Evolutionary conservation across 2,329 filamentous ascomycete species (phyloP).

Genomic region (Pestalotiopsis sp.): DNA sequence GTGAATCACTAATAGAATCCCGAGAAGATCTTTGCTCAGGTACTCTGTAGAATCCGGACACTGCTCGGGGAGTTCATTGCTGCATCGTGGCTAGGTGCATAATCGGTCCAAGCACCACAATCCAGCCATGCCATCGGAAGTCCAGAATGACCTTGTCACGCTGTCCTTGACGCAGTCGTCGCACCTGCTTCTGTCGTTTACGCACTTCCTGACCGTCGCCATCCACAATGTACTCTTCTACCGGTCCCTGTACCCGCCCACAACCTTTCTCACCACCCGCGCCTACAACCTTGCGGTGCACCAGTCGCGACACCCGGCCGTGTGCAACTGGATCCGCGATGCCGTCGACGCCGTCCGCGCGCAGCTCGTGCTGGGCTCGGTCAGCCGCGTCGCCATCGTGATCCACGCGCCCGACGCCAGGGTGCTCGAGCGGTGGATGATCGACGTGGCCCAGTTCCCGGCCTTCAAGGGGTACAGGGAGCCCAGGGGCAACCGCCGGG

Average conservation of each 20-base stretch:
- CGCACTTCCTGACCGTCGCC: conserved; percentile 77
- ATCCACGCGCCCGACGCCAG: conserved; percentile 37
- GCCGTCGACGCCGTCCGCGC: conserved; percentile 70
- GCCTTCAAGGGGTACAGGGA: conserved; percentile 37
- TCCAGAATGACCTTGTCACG: not conserved
- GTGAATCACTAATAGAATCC: not conserved
- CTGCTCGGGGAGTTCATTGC: not conserved
- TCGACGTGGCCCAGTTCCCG: conserved; percentile 57
- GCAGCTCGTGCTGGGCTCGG: conserved; percentile 63
- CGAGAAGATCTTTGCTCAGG: no score
- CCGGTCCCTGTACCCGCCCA: conserved; percentile 73
- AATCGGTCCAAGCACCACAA: not conserved
- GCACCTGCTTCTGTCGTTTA: conserved; percentile 68
- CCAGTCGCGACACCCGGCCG: conserved; percentile 81
- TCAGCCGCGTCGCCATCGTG: conserved; percentile 48
- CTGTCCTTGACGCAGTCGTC: conserved; percentile 38
- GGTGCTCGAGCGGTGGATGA: conserved; percentile 63
- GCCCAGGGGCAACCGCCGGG: conserved; percentile 20
- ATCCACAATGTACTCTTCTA: conserved; percentile 87
- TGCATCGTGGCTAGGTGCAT: not conserved
- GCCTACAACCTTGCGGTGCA: conserved; percentile 84
- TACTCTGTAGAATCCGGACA: no score
- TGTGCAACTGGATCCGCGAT: conserved; percentile 84
- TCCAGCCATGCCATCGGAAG: not conserved
- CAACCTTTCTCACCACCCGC: conserved; percentile 75